A percentile compares a stretch with the other conserved stretches of the same genome.
These are phyloP conservation scores for Psilocybe cubensis DNA, from an alignment of 768 basidiomycete genomes.

Conservation along the genomic window DNA sequence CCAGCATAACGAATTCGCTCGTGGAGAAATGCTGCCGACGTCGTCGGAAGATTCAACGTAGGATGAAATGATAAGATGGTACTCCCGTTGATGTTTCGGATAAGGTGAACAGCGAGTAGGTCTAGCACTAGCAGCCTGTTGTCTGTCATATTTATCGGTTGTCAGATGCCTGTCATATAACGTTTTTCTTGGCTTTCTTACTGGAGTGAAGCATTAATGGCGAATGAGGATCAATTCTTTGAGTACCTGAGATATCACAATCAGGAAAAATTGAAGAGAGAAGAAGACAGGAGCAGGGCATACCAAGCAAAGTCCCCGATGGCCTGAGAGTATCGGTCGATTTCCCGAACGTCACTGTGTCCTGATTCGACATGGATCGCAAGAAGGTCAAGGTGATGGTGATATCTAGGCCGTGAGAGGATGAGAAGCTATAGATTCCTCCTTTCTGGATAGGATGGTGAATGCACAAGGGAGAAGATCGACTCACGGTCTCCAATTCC, in stretches of 20 bases:
- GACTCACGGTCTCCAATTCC: conserved; percentile 56
- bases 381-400: conserved; percentile 64
- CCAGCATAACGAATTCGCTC: conserved; percentile 53
- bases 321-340: conserved; percentile 18
- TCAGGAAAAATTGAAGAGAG: background rate
- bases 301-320: conserved; percentile 13
- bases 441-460: background rate
- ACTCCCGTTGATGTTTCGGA: conserved; percentile 45
- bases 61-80: conserved; percentile 58
- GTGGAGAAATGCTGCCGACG: conserved; percentile 45
- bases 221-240: conserved; percentile 44
- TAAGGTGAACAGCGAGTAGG: conserved; percentile 50
- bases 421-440: background rate
- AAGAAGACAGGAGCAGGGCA: background rate
- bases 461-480: background rate
- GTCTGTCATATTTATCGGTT: conserved; percentile 16
- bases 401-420: conserved; percentile 46
- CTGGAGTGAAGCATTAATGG: conserved; percentile 39
- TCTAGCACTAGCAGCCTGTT: conserved; percentile 44
- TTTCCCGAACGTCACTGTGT: conserved; percentile 17
- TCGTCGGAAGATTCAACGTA: conserved; percentile 38
- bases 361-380: conserved; percentile 39
- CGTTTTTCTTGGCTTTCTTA: conserved; percentile 13
- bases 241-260: conserved; percentile 12
- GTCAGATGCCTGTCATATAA: background rate